Evolutionary conservation across 176 grass and related monocot species (phyloP).

Genomic region (Ampelocalamus luodianensis): DNA sequence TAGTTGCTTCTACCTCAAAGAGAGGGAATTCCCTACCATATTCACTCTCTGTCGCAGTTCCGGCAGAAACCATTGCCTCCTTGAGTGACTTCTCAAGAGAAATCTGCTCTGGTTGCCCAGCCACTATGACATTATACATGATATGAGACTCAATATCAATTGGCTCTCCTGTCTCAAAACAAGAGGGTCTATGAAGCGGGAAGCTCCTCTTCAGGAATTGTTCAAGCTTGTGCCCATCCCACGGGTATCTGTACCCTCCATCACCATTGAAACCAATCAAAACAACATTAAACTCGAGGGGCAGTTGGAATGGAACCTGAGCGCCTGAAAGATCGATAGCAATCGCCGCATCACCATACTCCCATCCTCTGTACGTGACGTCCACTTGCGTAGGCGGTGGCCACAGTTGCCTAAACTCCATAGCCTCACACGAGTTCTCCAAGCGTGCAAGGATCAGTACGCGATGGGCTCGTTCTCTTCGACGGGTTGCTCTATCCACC

Average conservation of each 20-base stretch:
- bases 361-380: too few species aligned
- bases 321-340: too few species aligned
- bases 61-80: conserved; percentile 83
- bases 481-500: too few species aligned
- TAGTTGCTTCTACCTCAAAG: conserved; percentile 91
- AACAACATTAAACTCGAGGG: conserved; percentile 95
- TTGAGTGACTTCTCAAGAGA: conserved; percentile 91
- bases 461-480: too few species aligned
- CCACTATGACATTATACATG: conserved; percentile 88
- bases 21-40: conserved; percentile 93
- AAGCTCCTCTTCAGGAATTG: conserved; percentile 87
- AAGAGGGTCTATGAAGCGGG: conserved; percentile 88
- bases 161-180: conserved; percentile 89
- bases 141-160: conserved; percentile 99
- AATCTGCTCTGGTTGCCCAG: conserved; percentile 92
- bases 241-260: conserved; percentile 84
- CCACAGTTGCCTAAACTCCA: too few species aligned
- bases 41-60: conserved; percentile 90
- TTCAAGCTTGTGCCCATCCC: conserved; percentile 84
- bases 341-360: too few species aligned
- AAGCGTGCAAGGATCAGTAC: too few species aligned
- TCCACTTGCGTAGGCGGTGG: too few species aligned
- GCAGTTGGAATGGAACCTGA: conserved; percentile 99
- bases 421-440: too few species aligned
- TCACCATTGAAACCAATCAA: conserved; percentile 94